Conservation (phyloP, 495 filamentous ascomycete genomes). For the Hyaloscypha bicolor region DNA sequence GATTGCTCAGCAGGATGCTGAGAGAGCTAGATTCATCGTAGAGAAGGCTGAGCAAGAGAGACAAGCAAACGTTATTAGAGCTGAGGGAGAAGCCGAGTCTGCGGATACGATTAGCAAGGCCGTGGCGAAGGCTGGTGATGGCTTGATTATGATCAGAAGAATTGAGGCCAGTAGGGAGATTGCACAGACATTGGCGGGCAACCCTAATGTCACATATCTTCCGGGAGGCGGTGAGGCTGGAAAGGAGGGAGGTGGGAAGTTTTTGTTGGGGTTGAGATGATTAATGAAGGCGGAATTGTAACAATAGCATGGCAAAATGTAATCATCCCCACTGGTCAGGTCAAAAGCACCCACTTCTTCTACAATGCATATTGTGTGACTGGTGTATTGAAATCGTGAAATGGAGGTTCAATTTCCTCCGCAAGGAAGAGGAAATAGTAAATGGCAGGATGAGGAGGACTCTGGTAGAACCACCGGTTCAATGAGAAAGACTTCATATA, state of each 20-base stretch:
- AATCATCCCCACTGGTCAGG: slow-evolving; percentile 23
- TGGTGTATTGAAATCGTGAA: background rate
- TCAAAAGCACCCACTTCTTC: background rate
- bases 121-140: slow-evolving; percentile 89
- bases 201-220: slow-evolving; percentile 96
- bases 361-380: background rate
- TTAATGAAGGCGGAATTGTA: slow-evolving; percentile 13
- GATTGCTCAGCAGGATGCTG: slow-evolving; percentile 98
- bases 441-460: too few species aligned
- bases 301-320: slow-evolving; percentile 30
- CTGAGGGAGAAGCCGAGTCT: slow-evolving; percentile 95
- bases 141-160: slow-evolving; percentile 90
- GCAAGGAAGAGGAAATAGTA: too few species aligned
- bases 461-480: too few species aligned
- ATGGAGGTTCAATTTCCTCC: too few species aligned
- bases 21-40: slow-evolving; percentile 96
- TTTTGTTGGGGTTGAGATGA: slow-evolving; percentile 53
- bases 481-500: too few species aligned
- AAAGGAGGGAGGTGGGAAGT: slow-evolving; percentile 60
- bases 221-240: slow-evolving; percentile 69
- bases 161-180: slow-evolving; percentile 98
- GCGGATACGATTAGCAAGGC: slow-evolving; percentile 93
- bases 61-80: slow-evolving; percentile 96
- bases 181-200: slow-evolving; percentile 81
- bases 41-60: slow-evolving; percentile 99